Percentiles rank a stretch among this genome's conserved stretches.
These are phyloP conservation scores for Claviceps digitariae DNA, from an alignment of 2,329 filamentous ascomycete species.

Conservation along the genomic window DNA sequence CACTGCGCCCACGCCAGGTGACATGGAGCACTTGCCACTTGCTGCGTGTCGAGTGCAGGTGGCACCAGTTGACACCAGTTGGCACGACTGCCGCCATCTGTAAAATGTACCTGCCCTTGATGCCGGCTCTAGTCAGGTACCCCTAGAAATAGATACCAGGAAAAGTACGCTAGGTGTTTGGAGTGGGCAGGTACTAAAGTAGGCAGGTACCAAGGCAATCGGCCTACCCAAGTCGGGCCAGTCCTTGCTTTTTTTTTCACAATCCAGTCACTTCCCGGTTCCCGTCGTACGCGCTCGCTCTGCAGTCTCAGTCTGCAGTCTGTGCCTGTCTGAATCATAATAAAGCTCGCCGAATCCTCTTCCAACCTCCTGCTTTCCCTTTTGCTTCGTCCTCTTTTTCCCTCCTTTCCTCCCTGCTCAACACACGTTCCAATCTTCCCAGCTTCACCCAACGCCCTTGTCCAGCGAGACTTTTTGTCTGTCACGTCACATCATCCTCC, in stretches of 20 bases:
- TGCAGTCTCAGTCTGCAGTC: too few relatives aligned
- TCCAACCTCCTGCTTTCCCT: neutral
- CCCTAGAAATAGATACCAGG: too few relatives aligned
- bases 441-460: neutral
- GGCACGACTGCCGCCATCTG: conserved; percentile 2
- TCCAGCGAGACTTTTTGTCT: conserved; percentile 1
- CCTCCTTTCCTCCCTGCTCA: neutral
- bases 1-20: too few relatives aligned
- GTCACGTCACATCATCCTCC: neutral
- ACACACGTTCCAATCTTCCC: neutral
- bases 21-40: too few relatives aligned
- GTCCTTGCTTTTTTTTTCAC: conserved; percentile 5
- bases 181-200: too few relatives aligned
- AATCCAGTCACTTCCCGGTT: neutral
- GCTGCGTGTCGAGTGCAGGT: conserved; percentile 1
- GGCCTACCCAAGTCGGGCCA: neutral
- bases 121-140: neutral
- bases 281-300: neutral
- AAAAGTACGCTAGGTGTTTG: too few relatives aligned
- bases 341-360: conserved; percentile 2
- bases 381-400: neutral
- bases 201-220: too few relatives aligned
- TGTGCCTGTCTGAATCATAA: conserved; percentile 4
- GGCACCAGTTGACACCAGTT: neutral
- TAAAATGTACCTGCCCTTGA: conserved; percentile 2